A percentile compares a stretch with the other conserved stretches of the same genome.
These are phyloP conservation scores for Calonectria multiphialidica DNA, from an alignment of 2,329 filamentous ascomycete species.

Conservation along the genomic window DNA sequence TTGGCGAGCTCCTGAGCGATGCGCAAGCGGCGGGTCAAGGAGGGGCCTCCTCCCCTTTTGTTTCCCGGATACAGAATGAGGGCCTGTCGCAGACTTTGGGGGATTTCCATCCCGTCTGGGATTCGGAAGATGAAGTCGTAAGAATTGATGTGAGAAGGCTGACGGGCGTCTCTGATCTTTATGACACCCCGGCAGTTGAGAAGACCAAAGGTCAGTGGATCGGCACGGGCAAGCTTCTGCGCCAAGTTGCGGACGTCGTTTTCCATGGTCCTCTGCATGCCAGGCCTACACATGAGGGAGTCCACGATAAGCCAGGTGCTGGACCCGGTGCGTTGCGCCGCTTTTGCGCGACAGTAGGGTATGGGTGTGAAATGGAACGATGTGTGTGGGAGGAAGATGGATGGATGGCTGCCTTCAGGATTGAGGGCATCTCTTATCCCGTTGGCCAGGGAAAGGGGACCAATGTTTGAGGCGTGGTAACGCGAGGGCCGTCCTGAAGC, in stretches of 20 bases:
- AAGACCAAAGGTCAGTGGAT: constrained; percentile 17
- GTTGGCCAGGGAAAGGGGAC: neutral
- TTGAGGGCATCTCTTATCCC: constrained; percentile 14
- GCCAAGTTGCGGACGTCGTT: constrained; percentile 16
- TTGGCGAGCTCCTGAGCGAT: constrained; percentile 21
- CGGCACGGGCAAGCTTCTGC: constrained; percentile 5
- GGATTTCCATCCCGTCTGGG: constrained; percentile 6
- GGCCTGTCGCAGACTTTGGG: constrained; percentile 4
- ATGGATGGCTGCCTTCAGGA: neutral
- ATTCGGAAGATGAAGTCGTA: constrained; percentile 19
- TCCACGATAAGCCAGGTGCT: constrained; percentile 17
- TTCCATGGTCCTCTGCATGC: neutral
- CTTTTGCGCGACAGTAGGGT: constrained; percentile 15
- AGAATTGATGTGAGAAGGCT: neutral
- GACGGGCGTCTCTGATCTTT: neutral
- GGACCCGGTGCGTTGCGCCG: neutral
- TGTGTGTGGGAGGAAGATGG: constrained; percentile 10
- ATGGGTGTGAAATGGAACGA: constrained; percentile 7
- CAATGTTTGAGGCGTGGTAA: neutral
- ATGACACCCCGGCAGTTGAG: constrained; percentile 10
- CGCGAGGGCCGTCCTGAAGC: neutral
- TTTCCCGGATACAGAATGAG: constrained; percentile 10
- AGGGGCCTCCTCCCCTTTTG: neutral
- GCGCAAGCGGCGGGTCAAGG: neutral
- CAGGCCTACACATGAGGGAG: constrained; percentile 5